A percentile compares a stretch with the other conserved stretches of the same genome.
Evolutionary conservation across 768 basidiomycete genomes (phyloP).

Genomic region (Heimioporus sp.): DNA sequence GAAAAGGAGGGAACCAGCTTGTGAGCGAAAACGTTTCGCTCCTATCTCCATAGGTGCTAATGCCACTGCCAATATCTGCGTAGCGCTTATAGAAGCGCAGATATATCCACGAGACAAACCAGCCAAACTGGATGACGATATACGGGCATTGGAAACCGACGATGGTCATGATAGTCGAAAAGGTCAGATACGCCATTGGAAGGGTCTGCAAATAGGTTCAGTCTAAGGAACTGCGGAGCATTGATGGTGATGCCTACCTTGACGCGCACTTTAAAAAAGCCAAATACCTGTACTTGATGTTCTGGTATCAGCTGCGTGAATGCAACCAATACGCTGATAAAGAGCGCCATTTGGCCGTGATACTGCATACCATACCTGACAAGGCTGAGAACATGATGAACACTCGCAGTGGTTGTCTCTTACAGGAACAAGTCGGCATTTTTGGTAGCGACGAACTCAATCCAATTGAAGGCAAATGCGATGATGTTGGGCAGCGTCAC

Average conservation of each 20-base stretch:
- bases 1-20: slow-evolving; percentile 94
- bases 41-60: slow-evolving; percentile 83
- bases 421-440: slow-evolving; percentile 78
- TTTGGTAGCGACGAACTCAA: slow-evolving; percentile 71
- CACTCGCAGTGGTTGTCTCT: slow-evolving; percentile 29
- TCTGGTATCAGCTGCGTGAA: slow-evolving; percentile 98
- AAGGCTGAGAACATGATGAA: slow-evolving; percentile 12
- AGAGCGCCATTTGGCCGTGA: slow-evolving; percentile 90
- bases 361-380: slow-evolving; percentile 83
- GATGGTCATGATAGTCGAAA: slow-evolving; percentile 83
- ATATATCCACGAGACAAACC: slow-evolving; percentile 95
- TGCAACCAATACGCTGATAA: slow-evolving; percentile 86
- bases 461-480: slow-evolving; percentile 84
- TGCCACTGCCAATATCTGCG: slow-evolving; percentile 59
- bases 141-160: slow-evolving; percentile 86
- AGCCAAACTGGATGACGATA: slow-evolving; percentile 98
- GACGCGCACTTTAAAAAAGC: slow-evolving; percentile 79
- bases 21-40: slow-evolving; percentile 95
- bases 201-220: slow-evolving; percentile 54
- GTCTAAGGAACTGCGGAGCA: neutral
- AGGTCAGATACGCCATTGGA: slow-evolving; percentile 91
- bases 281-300: slow-evolving; percentile 93
- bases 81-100: slow-evolving; percentile 96
- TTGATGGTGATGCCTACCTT: slow-evolving; percentile 55
- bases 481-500: slow-evolving; percentile 85